A percentile compares a stretch with the other conserved stretches of the same genome.
phyloP scores from a whole-genome alignment of 148 eudicot species.

The Diospyros lotus region DNA sequence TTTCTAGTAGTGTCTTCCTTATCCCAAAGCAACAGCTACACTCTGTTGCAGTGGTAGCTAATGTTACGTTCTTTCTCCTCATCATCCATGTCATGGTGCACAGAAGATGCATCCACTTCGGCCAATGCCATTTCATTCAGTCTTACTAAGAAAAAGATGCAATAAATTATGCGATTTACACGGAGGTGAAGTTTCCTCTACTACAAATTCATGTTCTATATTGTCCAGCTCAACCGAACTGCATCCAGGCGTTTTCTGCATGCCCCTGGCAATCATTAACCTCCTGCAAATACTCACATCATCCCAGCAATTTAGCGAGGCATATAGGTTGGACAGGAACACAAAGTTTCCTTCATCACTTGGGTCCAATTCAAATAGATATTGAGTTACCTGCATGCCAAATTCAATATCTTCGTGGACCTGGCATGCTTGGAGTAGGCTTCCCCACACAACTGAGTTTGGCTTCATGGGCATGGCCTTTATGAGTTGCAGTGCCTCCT shows the following conservation, averaged over 20 bases:
- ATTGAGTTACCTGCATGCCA: slow-evolving; percentile 11
- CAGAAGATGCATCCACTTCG: slow-evolving; percentile 5
- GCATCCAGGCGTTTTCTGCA: slow-evolving; percentile 42
- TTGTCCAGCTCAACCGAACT: slow-evolving; percentile 46
- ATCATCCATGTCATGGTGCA: slow-evolving; percentile 12
- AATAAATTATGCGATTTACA: slow-evolving; percentile 20
- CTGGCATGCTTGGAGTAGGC: slow-evolving; percentile 27
- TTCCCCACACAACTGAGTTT: slow-evolving; percentile 28
- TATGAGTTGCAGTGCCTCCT: slow-evolving; percentile 23
- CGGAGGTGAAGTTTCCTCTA: slow-evolving; percentile 34
- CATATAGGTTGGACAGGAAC: slow-evolving; percentile 40
- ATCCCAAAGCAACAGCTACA: slow-evolving; percentile 14
- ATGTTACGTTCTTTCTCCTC: slow-evolving; percentile 12
- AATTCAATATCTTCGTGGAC: slow-evolving; percentile 17
- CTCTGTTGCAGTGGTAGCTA: slow-evolving; percentile 6
- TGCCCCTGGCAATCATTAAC: slow-evolving; percentile 26
- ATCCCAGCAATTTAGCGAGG: slow-evolving; percentile 32
- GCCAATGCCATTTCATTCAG: slow-evolving; percentile 15
- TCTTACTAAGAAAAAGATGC: slow-evolving; percentile 11
- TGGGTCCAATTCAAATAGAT: slow-evolving; percentile 24
- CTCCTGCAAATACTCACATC: slow-evolving; percentile 31
- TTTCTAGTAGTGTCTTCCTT: slow-evolving; percentile 3
- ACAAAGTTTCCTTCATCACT: slow-evolving; percentile 38
- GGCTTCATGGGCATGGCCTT: slow-evolving; percentile 24
- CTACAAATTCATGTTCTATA: slow-evolving; percentile 33